Conservation (phyloP, 306 rosid genomes). For the Rosa persica region DNA sequence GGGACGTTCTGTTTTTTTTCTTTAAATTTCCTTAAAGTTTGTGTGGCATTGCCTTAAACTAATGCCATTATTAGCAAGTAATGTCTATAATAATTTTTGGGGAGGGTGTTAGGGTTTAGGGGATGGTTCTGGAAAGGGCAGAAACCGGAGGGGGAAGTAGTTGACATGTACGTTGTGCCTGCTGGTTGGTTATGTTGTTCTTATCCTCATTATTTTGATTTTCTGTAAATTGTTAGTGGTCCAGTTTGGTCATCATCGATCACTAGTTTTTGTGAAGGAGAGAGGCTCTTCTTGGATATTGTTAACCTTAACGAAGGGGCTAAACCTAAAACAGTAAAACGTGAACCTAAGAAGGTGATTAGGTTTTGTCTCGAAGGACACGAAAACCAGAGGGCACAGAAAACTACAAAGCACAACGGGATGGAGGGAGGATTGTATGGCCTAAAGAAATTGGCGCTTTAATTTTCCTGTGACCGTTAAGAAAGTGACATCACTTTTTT, state of each 20-base stretch:
- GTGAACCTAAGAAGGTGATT: neutral
- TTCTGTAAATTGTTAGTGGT: conserved; percentile 9
- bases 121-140: conserved; percentile 49
- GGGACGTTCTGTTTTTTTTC: neutral
- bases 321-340: neutral
- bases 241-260: neutral
- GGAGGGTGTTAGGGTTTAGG: neutral
- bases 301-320: neutral
- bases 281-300: neutral
- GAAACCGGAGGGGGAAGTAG: conserved; percentile 16
- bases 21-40: neutral
- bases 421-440: conserved; percentile 16
- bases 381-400: conserved; percentile 31
- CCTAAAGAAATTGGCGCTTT: conserved; percentile 29
- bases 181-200: conserved; percentile 34
- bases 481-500: conserved; percentile 27
- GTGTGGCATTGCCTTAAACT: conserved; percentile 3
- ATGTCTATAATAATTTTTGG: neutral
- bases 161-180: conserved; percentile 30
- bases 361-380: conserved; percentile 16
- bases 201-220: conserved; percentile 28
- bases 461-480: conserved; percentile 40
- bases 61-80: neutral
- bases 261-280: neutral
- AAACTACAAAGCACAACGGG: neutral